Conservation (phyloP, 306 rosid species). For the Pterocarpus santalinus region DNA sequence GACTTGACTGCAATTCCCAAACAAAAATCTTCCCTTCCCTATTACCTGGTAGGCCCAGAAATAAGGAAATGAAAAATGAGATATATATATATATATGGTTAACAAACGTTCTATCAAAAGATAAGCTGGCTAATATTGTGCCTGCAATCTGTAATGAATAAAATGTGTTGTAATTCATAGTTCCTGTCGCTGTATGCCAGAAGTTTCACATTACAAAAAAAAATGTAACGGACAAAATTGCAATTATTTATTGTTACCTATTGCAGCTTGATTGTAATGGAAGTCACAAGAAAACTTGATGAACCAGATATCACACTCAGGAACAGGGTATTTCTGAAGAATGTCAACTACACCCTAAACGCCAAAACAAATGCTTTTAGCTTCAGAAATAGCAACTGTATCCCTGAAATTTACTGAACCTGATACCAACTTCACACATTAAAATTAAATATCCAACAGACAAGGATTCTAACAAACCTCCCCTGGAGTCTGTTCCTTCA, state of each 20-base stretch:
- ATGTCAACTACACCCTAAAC: conserved; percentile 83
- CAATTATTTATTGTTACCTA: conserved; percentile 62
- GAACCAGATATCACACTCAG: conserved; percentile 98
- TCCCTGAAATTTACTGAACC: conserved; percentile 12
- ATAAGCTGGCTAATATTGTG: not conserved
- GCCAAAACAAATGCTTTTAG: not conserved
- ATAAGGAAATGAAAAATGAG: not conserved
- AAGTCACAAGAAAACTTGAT: conserved; percentile 97
- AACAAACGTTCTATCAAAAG: conserved; percentile 9
- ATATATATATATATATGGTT: not conserved
- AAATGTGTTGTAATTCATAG: conserved; percentile 18
- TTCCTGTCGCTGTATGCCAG: not conserved
- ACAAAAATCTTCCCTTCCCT: conserved; percentile 89
- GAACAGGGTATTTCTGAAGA: conserved; percentile 97
- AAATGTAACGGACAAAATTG: conserved; percentile 12
- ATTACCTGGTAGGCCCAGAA: conserved; percentile 65
- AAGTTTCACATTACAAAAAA: not conserved
- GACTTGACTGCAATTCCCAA: conserved; percentile 97
- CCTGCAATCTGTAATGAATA: not conserved
- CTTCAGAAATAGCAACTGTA: conserved; percentile 12
- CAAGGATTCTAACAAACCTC: conserved; percentile 74
- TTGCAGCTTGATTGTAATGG: conserved; percentile 75
- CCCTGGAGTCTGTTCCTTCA: conserved; percentile 96
- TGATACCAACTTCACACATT: conserved; percentile 5
- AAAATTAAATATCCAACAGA: conserved; percentile 20